These are phyloP conservation scores for Williopsis jadinii DNA, from an alignment of 1,139 yeast genomes.

Conservation along the genomic window DNA sequence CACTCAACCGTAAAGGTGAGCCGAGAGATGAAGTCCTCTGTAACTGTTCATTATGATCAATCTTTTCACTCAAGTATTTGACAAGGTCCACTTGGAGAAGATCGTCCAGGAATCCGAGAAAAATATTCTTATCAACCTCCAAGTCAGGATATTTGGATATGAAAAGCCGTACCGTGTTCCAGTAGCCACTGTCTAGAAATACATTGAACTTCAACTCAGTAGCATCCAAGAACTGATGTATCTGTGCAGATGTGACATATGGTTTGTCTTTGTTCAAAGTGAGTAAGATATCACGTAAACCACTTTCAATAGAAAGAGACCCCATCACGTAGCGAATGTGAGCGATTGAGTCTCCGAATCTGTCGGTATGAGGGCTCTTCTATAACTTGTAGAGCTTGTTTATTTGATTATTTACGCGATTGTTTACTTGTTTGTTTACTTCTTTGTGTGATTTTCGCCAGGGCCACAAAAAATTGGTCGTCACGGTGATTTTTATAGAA, in stretches of 20 bases:
- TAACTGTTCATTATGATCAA: not conserved
- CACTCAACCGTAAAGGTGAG: slow-evolving; percentile 7
- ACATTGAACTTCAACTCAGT: slow-evolving; percentile 10
- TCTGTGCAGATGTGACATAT: slow-evolving; percentile 9
- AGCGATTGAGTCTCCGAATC: too few species aligned
- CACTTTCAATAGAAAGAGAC: not conserved
- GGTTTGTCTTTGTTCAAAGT: slow-evolving; percentile 8
- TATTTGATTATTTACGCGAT: not conserved
- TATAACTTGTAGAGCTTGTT: not conserved
- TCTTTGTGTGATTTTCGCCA: not conserved
- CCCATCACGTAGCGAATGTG: too few species aligned
- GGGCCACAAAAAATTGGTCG: too few species aligned
- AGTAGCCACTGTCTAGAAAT: slow-evolving; percentile 5
- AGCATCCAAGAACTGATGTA: slow-evolving; percentile 9
- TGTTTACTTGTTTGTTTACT: not conserved
- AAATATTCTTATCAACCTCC: slow-evolving; percentile 6
- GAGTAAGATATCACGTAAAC: slow-evolving; percentile 4
- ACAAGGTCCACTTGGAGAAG: slow-evolving; percentile 11
- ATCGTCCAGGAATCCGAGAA: slow-evolving; percentile 8
- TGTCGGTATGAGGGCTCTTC: too few species aligned
- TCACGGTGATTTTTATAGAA: too few species aligned
- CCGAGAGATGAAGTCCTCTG: slow-evolving; percentile 7
- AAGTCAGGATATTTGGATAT: slow-evolving; percentile 7
- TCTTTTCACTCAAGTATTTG: slow-evolving; percentile 1
- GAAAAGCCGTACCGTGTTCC: slow-evolving; percentile 9